Base-by-base conservation (phyloP, 805 yeast genomes). In the Lipomyces sp. region DNA sequence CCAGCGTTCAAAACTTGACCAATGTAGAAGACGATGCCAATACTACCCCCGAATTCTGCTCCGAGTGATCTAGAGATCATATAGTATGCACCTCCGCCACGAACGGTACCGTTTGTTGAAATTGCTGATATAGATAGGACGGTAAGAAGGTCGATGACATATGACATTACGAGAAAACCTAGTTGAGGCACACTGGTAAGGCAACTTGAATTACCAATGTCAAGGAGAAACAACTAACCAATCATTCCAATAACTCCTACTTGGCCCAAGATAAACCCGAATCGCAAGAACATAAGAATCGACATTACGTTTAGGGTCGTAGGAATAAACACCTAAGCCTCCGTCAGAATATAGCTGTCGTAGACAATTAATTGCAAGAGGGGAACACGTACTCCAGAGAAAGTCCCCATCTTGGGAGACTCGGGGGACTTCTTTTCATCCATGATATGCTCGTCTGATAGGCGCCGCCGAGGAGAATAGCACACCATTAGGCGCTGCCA, bases 51-150 rank as follows among this genome's bases (percentile, higher is more conserved):
- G 78, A 95, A 95, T 76, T 95, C 99, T 2, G 98, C 97, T 0
- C 99, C 99, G 67, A 95, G 80, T 42, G 97, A 89, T 71, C 99
- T 83, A 42, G 97, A 90, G 66, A 95, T 92, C 98, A 95, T 95
- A 74, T 92, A 95, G 76, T 95, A 95, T 0, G 98, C 98, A 58
- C 99, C 99, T 15, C 99, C 99, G 13, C 98, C 98, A 72, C 92
- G 85, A 2, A 95, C 98, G 0, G 96, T 92, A 30, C 99, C 99
- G 75, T 95, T 95, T 1, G 99, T 95, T 1, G 98, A 92, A 67
- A 95, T 95, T 0, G 99, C 99, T 63, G 97, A 90, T 65, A 95
- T 87, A 29, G 97, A 90, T 71, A 95, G 78, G 0, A 97, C 91
- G 0, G 99, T 95, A 64, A 95, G 80, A 4, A 92, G 80, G 75